phyloP scores from a whole-genome alignment of 208 protist species.

The Crithidia bombi region DNA sequence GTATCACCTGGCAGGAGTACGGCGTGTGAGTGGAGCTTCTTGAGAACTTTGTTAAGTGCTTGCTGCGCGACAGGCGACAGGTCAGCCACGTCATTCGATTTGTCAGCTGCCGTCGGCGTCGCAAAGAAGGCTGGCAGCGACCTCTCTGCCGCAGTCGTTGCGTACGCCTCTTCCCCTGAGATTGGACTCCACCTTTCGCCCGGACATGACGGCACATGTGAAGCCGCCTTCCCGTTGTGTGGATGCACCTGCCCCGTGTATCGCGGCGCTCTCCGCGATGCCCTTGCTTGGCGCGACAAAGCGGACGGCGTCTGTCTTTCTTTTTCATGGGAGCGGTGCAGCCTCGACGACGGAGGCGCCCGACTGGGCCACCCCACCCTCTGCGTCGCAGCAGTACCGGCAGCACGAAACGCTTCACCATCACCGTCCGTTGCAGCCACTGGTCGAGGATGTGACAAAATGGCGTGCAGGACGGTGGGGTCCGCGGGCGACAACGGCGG shows the following conservation, averaged over 20 bases:
- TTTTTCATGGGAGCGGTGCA: background rate
- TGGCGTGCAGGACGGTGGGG: slow-evolving; percentile 36
- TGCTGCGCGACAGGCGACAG: slow-evolving; percentile 23
- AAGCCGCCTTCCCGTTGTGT: no score
- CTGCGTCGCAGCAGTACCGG: slow-evolving; percentile 1
- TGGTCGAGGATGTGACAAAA: slow-evolving; percentile 26
- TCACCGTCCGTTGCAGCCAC: background rate
- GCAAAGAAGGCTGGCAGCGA: background rate
- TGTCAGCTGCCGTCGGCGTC: background rate
- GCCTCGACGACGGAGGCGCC: background rate
- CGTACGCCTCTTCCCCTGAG: background rate
- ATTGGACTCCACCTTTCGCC: background rate
- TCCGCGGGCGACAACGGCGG: slow-evolving; percentile 48
- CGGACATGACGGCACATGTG: background rate
- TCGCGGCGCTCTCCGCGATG: no score
- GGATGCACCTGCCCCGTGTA: no score
- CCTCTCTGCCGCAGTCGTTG: background rate
- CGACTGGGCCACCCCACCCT: background rate
- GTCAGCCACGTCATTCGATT: background rate
- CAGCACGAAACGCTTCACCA: background rate
- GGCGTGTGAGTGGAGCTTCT: slow-evolving; percentile 7
- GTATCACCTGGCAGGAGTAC: background rate
- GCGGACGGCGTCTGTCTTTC: background rate
- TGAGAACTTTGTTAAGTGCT: slow-evolving; percentile 15
- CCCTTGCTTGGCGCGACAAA: background rate